These are phyloP conservation scores for Monoraphidium neglectum DNA, from an alignment of 139 green algal species.

Conservation along the genomic window DNA sequence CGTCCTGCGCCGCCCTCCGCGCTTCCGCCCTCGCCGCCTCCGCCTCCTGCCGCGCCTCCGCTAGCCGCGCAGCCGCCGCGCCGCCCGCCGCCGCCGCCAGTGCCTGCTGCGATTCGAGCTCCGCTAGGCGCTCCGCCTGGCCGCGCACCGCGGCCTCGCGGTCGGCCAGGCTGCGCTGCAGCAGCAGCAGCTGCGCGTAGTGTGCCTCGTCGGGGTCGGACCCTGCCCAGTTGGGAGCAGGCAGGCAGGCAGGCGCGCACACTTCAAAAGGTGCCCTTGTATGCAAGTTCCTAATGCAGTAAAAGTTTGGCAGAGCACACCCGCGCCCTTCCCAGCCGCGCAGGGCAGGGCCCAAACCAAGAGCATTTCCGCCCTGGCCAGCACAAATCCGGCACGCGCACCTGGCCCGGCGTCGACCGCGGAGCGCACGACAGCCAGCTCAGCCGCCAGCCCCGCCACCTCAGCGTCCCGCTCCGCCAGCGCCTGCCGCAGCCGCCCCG, in stretches of 20 bases:
- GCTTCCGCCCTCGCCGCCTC: conserved; percentile 18
- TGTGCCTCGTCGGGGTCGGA: too few relatives aligned
- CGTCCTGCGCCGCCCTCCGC: conserved; percentile 39
- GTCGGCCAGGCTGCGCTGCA: too few relatives aligned
- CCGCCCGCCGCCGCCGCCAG: conserved; percentile 18
- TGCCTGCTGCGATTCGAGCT: conserved; percentile 22
- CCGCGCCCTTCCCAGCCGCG: too few relatives aligned
- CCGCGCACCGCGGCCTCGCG: too few relatives aligned
- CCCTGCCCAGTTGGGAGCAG: too few relatives aligned
- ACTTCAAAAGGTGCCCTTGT: too few relatives aligned
- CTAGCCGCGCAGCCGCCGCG: conserved; percentile 35
- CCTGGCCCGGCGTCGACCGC: neutral
- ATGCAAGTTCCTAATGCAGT: too few relatives aligned
- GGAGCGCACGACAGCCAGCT: neutral
- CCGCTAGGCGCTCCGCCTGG: neutral
- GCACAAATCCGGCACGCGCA: conserved; percentile 6
- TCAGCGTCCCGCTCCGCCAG: conserved; percentile 49
- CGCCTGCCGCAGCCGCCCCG: conserved; percentile 32
- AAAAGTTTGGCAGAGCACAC: too few relatives aligned
- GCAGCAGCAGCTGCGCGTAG: too few relatives aligned
- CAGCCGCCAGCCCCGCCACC: conserved; percentile 29
- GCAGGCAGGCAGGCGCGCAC: too few relatives aligned
- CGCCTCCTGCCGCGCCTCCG: conserved; percentile 27
- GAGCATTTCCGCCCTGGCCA: too few relatives aligned
- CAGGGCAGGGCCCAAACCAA: too few relatives aligned